Evolutionary conservation across 2,329 filamentous ascomycete species (phyloP).

Genomic region (Ascochyta koolunga): DNA sequence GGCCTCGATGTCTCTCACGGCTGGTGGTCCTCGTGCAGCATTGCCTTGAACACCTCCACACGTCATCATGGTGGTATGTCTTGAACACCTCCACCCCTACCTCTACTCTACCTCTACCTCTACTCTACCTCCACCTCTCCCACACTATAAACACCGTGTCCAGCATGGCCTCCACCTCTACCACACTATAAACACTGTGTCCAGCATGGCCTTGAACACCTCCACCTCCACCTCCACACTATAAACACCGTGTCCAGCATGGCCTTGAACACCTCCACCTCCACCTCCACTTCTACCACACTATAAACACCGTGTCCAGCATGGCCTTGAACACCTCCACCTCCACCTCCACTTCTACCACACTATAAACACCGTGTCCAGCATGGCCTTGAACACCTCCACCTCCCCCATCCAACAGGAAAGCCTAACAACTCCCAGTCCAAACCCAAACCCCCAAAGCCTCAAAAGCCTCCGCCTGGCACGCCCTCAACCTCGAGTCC

Average conservation of each 20-base stretch:
- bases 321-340: too few relatives aligned
- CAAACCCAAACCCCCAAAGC: conserved; percentile 27
- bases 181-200: too few relatives aligned
- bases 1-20: conserved; percentile 5
- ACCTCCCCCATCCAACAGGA: too few relatives aligned
- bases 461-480: conserved; percentile 62
- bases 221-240: background rate
- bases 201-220: too few relatives aligned
- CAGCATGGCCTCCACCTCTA: conserved; percentile 3
- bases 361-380: background rate
- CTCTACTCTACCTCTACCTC: too few relatives aligned
- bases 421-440: conserved; percentile 35
- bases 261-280: too few relatives aligned
- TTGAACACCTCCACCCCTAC: background rate
- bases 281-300: too few relatives aligned
- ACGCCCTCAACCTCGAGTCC: conserved; percentile 90
- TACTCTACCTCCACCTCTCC: background rate
- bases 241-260: too few relatives aligned
- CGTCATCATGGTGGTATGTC: too few relatives aligned
- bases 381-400: too few relatives aligned
- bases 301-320: background rate
- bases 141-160: too few relatives aligned
- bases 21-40: conserved; percentile 1
- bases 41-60: background rate
- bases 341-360: background rate